Percentiles rank a stretch among this genome's conserved stretches.
Evolutionary conservation across 495 filamentous ascomycete genomes (phyloP).

Genomic region (Echria macrotheca): DNA sequence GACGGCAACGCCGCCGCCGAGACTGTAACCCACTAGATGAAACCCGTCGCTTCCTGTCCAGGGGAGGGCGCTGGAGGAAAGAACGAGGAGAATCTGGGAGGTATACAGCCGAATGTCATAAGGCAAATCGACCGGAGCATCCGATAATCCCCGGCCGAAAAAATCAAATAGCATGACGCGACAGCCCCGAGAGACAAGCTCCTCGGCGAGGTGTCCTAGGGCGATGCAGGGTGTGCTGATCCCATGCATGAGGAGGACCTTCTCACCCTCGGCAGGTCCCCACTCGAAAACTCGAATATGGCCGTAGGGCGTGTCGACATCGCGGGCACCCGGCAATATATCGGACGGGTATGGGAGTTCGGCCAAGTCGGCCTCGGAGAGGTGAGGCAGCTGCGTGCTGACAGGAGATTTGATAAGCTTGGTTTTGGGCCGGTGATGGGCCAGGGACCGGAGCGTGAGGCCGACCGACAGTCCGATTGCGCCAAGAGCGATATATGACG

Average conservation of each 20-base stretch:
- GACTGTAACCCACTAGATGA: constrained; percentile 72
- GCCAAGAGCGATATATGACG: constrained; percentile 18
- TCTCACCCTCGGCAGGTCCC: constrained; percentile 66
- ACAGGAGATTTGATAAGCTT: constrained; percentile 19
- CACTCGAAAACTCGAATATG: constrained; percentile 73
- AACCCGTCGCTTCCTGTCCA: constrained; percentile 51
- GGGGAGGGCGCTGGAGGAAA: constrained; percentile 56
- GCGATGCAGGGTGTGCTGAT: constrained; percentile 72
- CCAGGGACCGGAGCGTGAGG: constrained; percentile 12
- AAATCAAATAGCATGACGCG: constrained; percentile 77
- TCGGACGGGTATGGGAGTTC: constrained; percentile 63
- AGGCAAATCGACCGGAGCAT: constrained; percentile 57
- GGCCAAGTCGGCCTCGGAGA: constrained; percentile 15
- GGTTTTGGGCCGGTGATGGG: not conserved
- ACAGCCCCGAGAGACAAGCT: constrained; percentile 60
- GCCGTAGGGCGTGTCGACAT: constrained; percentile 71
- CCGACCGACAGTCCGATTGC: constrained; percentile 15
- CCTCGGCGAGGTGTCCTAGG: constrained; percentile 58
- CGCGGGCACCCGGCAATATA: constrained; percentile 65
- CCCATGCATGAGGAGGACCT: constrained; percentile 72
- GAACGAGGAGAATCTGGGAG: constrained; percentile 64
- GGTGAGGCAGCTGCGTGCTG: constrained; percentile 19
- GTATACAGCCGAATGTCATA: constrained; percentile 69
- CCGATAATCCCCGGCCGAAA: constrained; percentile 76
- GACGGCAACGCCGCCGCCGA: constrained; percentile 72